Base-by-base conservation (phyloP, 768 basidiomycete species). In the Termitomyces sp. region DNA sequence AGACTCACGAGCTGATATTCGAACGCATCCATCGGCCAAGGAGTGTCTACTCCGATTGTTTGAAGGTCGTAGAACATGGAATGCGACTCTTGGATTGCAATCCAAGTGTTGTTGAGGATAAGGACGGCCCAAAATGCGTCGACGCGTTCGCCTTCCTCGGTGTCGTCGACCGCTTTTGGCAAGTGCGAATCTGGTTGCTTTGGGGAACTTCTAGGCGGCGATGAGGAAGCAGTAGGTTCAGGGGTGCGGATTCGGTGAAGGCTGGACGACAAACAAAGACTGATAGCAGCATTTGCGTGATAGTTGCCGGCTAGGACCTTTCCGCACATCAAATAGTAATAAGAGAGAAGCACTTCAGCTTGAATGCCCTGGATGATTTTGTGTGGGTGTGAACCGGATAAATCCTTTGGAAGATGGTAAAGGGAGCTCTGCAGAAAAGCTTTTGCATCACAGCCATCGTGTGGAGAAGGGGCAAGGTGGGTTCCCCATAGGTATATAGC, bases 321-420 rank as follows among this genome's bases (percentile, higher is more conserved):
- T 29, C 75, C 78, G 20, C 72, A 68, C 47, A 70, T 70, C 50
- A 82, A 74, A 65, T 81, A 80, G 60, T 80, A 84, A 49, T 73
- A 72, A 0, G 80, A 73, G 25, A 87, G 69, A 13, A 87, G 70
- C 0, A 86, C 68, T 46, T 84, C 78, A 0, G 77, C 69, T 56
- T 82, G 81, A 16, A 83, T 68, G 20, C 70, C 64, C 20, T 80
- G 71, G 23, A 80, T 58, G 13, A 76, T 70, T 48, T 56, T 63
- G 9, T 69, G 66, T 23, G 73, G 72, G 20, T 80, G 79, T 15
- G 71, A 71, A 16, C 70, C 68, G 12, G 74, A 66, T 7, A 78
- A 62, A 42, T 68, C 70, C 20, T 66, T 65, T 16, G 76, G 66
- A 0, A 77, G 67, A 31, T 71, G 67, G 12, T 73, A 66, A 25